Conservation (phyloP, 495 filamentous ascomycete genomes). For the Aspergillus campestris region DNA sequence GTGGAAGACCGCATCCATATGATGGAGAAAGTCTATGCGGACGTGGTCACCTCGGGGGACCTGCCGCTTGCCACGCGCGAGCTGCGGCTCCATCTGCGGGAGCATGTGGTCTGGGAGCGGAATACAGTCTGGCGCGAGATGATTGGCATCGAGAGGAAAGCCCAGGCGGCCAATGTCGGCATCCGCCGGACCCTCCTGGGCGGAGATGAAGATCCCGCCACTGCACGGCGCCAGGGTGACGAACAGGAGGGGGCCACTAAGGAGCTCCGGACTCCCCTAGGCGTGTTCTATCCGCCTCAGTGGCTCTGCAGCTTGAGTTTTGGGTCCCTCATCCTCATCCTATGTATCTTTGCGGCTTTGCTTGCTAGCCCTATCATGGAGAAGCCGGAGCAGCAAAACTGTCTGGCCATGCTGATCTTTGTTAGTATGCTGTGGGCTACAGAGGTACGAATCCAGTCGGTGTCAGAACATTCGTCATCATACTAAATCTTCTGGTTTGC, state of each 20-base stretch:
- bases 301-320: conserved; percentile 83
- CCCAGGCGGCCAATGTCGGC: conserved; percentile 89
- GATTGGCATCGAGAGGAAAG: conserved; percentile 95
- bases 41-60: conserved; percentile 74
- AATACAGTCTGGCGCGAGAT: conserved; percentile 99
- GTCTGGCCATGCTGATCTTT: conserved; percentile 85
- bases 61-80: conserved; percentile 66
- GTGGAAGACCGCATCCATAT: conserved; percentile 61
- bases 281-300: conserved; percentile 60
- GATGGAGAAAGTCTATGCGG: conserved; percentile 73
- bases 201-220: conserved; percentile 57
- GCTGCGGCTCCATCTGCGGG: conserved; percentile 80
- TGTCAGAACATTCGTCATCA: conserved; percentile 6
- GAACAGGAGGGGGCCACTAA: conserved; percentile 54
- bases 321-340: conserved; percentile 60
- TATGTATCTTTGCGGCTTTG: conserved; percentile 63
- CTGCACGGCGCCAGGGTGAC: conserved; percentile 75
- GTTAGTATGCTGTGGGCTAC: conserved; percentile 96
- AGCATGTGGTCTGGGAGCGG: conserved; percentile 98
- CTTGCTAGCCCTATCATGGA: conserved; percentile 71
- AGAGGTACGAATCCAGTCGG: conserved; percentile 52
- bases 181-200: conserved; percentile 71
- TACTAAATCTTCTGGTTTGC: conserved; percentile 21
- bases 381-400: conserved; percentile 86
- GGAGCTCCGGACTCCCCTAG: conserved; percentile 73